Evolutionary conservation across 306 rosid genomes (phyloP), one percentile per base, ranked within the genome.

Genomic region (Prosopis cineraria): DNA sequence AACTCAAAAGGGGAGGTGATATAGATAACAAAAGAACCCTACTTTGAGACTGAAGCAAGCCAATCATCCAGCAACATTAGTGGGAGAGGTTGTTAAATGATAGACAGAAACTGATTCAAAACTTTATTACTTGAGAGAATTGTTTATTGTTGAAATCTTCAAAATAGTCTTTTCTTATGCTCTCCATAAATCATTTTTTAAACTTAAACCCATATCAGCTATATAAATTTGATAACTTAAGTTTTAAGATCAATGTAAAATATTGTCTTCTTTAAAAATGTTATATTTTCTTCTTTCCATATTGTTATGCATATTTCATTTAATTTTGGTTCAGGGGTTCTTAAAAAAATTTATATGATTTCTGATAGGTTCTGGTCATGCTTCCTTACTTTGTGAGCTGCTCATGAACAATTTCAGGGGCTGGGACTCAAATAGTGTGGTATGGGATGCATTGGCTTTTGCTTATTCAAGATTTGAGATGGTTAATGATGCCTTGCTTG

Each of bases 401-500:
- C 52, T 67, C 4, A 16, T 67, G 44, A 22, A 27, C 34, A 39
- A 22, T 40, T 67, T 67, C 34, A 12, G 52, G 48, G 52, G n/a
- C 33, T 67, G 34, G 72, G 72, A 40, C 27, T 67, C 72, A 67
- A 67, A 40, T 67, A 67, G 52, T 67, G 72, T 40, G 50, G 72
- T 67, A 67, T 67, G 72, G 72, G 72, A 67, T 37, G 9, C 72
- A 5, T 40, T 67, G 48, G 72, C 52, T 40, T 67, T 67, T 67
- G 31, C 52, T 40, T 67, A 67, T 67, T 39, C 72, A 40, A 67
- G 52, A 39, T 39, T 2, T 67, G 34, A 40, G 33, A 67, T 67
- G 72, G 72, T 67, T 40, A 67, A 67, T 67, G 72, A 67, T 39
- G 72, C 72, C 52, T 44, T 67, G n/a, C 52, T 39, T 67, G 72